Percentiles rank a stretch among this genome's conserved stretches.
These are phyloP conservation scores for Diaporthe vexans DNA, from an alignment of 2,329 filamentous ascomycete species.

Conservation along the genomic window DNA sequence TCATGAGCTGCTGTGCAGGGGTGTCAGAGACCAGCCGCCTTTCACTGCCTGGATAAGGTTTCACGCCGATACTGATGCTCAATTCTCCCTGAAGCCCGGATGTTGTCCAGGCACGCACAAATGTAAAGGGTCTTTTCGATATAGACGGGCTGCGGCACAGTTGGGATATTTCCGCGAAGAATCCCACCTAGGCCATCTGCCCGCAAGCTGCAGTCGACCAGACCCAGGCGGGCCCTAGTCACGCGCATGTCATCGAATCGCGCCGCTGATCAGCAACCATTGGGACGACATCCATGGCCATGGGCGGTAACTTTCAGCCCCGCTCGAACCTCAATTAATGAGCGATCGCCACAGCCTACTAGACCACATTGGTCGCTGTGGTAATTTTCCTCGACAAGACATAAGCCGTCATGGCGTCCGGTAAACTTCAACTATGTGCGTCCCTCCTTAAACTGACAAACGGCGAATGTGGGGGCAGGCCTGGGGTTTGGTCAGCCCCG, in stretches of 20 bases:
- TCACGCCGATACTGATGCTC: neutral
- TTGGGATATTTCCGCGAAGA: neutral
- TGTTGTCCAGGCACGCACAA: neutral
- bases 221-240: neutral
- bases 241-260: slow-evolving; percentile 18
- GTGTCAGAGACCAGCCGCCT: neutral
- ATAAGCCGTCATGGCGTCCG: neutral
- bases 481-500: neutral
- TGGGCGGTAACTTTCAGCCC: slow-evolving; percentile 25
- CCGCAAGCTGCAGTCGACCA: neutral
- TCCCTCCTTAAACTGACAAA: slow-evolving; percentile 8
- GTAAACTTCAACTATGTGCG: neutral
- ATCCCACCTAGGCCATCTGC: neutral
- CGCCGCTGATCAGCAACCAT: slow-evolving; percentile 29
- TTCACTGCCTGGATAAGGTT: neutral
- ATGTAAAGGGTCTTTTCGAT: neutral
- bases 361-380: slow-evolving; percentile 9
- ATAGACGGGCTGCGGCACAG: neutral
- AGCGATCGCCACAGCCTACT: slow-evolving; percentile 1
- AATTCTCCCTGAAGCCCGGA: neutral
- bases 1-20: neutral
- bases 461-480: neutral
- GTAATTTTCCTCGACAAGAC: slow-evolving; percentile 10
- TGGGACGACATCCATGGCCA: slow-evolving; percentile 22
- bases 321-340: slow-evolving; percentile 23